Percentiles rank a stretch among this genome's conserved stretches.
Conservation (phyloP, 345 rosid species). For the Eucalyptus caleyi region DNA sequence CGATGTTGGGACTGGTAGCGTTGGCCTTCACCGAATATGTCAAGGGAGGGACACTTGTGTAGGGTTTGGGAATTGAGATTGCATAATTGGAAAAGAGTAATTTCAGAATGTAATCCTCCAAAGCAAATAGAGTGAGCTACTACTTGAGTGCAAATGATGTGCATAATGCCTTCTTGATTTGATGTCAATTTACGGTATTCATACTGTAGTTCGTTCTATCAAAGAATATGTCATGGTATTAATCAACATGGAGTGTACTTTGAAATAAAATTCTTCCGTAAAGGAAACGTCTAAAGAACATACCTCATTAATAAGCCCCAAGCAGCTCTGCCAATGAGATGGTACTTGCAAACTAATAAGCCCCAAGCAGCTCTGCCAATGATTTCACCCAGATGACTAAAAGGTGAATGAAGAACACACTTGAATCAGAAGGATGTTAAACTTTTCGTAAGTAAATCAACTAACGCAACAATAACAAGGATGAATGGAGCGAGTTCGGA, state of each 20-base stretch:
- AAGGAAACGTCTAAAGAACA: neutral
- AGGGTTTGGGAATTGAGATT: neutral
- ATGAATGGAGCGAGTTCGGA: neutral
- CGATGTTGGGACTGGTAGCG: constrained; percentile 71
- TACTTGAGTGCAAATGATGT: accelerated
- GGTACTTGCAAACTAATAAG: neutral
- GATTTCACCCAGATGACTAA: neutral
- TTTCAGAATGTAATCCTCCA: neutral
- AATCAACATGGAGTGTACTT: neutral
- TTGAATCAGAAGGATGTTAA: accelerated
- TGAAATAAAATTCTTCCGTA: too few relatives aligned
- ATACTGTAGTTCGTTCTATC: neutral
- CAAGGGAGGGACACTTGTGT: constrained; percentile 32
- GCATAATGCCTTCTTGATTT: neutral
- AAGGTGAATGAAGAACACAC: neutral
- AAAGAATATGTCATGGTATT: neutral
- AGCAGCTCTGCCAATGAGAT: neutral
- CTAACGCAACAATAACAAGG: neutral
- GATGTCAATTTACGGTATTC: neutral
- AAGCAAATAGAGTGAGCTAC: neutral
- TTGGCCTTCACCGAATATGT: constrained; percentile 69
- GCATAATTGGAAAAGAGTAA: neutral
- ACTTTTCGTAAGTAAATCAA: neutral
- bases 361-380: neutral
- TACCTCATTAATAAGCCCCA: neutral